These are phyloP conservation scores for Dictyostelium brefeldianum DNA, from an alignment of 78 protist genomes.

Conservation along the genomic window DNA sequence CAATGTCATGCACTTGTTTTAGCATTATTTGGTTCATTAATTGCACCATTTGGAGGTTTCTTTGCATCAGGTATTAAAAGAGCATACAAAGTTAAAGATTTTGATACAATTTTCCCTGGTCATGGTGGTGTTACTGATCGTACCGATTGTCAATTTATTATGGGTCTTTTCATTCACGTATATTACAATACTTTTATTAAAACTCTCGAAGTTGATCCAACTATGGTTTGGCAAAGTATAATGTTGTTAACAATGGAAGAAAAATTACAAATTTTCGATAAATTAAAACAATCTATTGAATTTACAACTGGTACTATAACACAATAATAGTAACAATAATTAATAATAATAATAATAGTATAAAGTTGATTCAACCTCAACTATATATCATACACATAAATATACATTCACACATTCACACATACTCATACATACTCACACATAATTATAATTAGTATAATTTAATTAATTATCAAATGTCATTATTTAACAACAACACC, in stretches of 20 bases:
- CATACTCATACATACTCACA: no score
- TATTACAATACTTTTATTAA: slow-evolving; percentile 85
- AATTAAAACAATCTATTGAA: slow-evolving; percentile 35
- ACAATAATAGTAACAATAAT: not conserved
- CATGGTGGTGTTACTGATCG: slow-evolving; percentile 98
- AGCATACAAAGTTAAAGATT: slow-evolving; percentile 96
- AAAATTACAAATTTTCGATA: slow-evolving; percentile 31
- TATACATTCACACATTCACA: no score
- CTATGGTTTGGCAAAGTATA: slow-evolving; percentile 43
- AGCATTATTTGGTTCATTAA: slow-evolving; percentile 92
- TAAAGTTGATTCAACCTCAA: no score
- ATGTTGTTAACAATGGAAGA: slow-evolving; percentile 54
- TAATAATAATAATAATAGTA: not conserved
- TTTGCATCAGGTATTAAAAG: slow-evolving; percentile 97
- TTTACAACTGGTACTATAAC: slow-evolving; percentile 21
- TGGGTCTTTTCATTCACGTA: slow-evolving; percentile 90
- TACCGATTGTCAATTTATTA: slow-evolving; percentile 95
- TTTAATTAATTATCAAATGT: slow-evolving; percentile 4
- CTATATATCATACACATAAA: no score
- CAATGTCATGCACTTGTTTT: slow-evolving; percentile 90
- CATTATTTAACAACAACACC: not conserved
- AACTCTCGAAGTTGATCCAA: slow-evolving; percentile 50
- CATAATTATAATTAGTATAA: not conserved
- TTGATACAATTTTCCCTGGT: slow-evolving; percentile 96
- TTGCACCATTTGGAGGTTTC: slow-evolving; percentile 99